phyloP scores from a whole-genome alignment of 345 rosid genomes.

The Brassica carinata region DNA sequence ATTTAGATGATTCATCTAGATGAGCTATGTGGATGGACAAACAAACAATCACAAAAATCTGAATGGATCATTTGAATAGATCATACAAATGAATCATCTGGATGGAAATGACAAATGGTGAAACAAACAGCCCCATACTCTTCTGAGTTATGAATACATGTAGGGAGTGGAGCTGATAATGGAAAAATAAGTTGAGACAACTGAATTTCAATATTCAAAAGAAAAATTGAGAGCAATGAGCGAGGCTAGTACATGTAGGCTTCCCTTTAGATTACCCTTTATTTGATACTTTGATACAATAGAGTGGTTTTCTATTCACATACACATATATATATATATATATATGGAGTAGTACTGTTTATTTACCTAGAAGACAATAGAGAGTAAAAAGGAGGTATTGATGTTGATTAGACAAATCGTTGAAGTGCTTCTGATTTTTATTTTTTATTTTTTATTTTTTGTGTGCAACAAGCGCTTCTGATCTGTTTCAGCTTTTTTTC shows the following conservation, averaged over 20 bases:
- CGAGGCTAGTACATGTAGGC: slow-evolving; percentile 13
- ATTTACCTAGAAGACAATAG: neutral
- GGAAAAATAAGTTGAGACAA: slow-evolving; percentile 7
- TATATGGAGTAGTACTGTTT: neutral
- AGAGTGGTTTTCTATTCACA: neutral
- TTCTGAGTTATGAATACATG: neutral
- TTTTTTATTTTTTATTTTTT: no score
- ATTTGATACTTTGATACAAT: neutral
- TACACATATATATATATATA: neutral
- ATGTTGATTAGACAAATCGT: slow-evolving; percentile 32
- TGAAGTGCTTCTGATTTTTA: slow-evolving; percentile 1
- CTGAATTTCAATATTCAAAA: slow-evolving; percentile 7
- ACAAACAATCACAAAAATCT: no score
- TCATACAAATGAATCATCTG: no score
- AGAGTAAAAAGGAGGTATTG: neutral
- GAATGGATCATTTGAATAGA: no score
- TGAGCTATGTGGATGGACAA: no score
- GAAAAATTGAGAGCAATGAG: slow-evolving; percentile 19
- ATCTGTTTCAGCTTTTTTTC: slow-evolving; percentile 22
- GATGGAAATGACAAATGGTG: no score
- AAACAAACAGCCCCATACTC: neutral
- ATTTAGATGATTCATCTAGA: no score
- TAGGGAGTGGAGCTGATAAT: neutral
- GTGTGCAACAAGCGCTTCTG: neutral
- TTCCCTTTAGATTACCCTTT: neutral